Percentiles rank a stretch among this genome's conserved stretches.
These are phyloP conservation scores for Biscutella auriculata DNA, from an alignment of 441 rosid species.

Conservation along the genomic window DNA sequence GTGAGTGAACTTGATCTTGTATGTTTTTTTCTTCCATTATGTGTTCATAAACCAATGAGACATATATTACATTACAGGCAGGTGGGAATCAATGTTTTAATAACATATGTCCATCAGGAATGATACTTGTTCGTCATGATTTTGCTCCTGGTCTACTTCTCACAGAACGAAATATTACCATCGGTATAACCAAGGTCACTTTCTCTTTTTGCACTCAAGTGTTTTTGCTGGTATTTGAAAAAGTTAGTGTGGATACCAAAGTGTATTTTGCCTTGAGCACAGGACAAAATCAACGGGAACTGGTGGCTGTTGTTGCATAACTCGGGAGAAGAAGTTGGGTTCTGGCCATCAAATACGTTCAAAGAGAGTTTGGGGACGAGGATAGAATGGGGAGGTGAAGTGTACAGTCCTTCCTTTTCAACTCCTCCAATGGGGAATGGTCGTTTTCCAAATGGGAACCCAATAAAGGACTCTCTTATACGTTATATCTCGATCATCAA, in stretches of 20 bases:
- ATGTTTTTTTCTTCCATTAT: no score
- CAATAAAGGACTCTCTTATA: neutral
- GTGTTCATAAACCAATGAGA: neutral
- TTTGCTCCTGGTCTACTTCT: neutral
- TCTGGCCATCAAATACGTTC: conserved; percentile 1
- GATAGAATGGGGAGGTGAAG: conserved; percentile 4
- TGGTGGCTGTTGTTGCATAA: neutral
- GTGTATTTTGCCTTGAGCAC: neutral
- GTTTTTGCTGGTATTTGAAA: no score
- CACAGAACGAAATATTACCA: no score
- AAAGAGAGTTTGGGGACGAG: neutral
- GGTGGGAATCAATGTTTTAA: neutral
- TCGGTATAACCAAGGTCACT: neutral
- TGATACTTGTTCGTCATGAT: neutral
- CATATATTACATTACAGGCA: neutral
- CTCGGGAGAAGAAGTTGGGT: neutral
- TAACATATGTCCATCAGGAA: neutral
- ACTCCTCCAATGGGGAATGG: conserved; percentile 2
- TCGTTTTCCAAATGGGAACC: neutral
- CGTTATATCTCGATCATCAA: neutral
- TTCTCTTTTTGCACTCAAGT: neutral
- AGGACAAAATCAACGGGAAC: neutral
- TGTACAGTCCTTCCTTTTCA: neutral
- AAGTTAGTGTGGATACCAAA: no score
- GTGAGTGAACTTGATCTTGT: neutral